These are phyloP conservation scores for Ophiobolus disseminans DNA, from an alignment of 2,329 filamentous ascomycete species.

Conservation along the genomic window DNA sequence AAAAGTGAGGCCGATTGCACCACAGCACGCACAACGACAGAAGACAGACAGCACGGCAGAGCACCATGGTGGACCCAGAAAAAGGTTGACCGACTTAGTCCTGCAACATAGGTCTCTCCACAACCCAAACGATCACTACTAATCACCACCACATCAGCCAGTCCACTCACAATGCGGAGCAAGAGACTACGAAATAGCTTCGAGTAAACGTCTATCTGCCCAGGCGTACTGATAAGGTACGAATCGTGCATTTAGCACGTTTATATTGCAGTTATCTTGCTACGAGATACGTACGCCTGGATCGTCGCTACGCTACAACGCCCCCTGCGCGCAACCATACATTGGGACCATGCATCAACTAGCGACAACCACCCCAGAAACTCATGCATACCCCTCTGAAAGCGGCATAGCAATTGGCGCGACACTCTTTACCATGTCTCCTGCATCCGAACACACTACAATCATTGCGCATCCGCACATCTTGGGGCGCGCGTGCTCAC, in stretches of 20 bases:
- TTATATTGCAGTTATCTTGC: slow-evolving; percentile 35
- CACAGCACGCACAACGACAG: not conserved
- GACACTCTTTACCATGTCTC: not conserved
- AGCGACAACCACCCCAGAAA: slow-evolving; percentile 11
- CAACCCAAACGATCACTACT: slow-evolving; percentile 15
- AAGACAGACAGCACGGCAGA: slow-evolving; percentile 20
- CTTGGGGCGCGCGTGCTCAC: slow-evolving; percentile 2
- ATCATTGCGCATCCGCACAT: slow-evolving; percentile 1
- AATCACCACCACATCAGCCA: slow-evolving; percentile 12
- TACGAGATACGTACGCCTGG: slow-evolving; percentile 22
- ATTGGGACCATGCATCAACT: slow-evolving; percentile 15
- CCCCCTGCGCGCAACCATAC: slow-evolving; percentile 10
- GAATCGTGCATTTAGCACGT: slow-evolving; percentile 15
- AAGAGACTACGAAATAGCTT: slow-evolving; percentile 32
- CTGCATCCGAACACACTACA: slow-evolving; percentile 1
- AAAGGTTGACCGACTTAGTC: slow-evolving; percentile 8
- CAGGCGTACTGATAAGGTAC: slow-evolving; percentile 40
- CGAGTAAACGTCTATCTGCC: slow-evolving; percentile 27
- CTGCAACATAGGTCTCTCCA: slow-evolving; percentile 17
- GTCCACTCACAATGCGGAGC: slow-evolving; percentile 14
- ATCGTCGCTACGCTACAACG: slow-evolving; percentile 32
- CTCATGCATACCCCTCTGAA: slow-evolving; percentile 19
- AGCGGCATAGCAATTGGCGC: slow-evolving; percentile 20
- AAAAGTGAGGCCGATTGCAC: slow-evolving; percentile 16
- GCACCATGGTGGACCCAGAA: slow-evolving; percentile 22